Evolutionary conservation across 2,329 filamentous ascomycete species (phyloP), one percentile per base, ranked within the genome.

Genomic region (Talaromyces sp.): DNA sequence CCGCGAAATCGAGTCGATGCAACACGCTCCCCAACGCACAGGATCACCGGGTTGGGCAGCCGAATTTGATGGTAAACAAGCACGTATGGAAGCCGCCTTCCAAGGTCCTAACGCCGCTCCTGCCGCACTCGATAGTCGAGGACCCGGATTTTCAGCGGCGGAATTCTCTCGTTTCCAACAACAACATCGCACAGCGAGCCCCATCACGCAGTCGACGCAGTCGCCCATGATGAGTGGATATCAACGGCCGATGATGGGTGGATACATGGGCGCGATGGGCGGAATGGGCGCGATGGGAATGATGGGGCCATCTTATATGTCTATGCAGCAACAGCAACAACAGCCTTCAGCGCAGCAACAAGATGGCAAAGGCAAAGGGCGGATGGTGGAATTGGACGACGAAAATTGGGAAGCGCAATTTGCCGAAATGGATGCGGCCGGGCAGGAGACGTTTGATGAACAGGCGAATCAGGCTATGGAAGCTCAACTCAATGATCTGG

Each of bases 351-450:
- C 80, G 48, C 76, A 92, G 76, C 91, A 90, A 64, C 59, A 61
- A 16, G 59, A 61, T 18, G 33, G 50, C 35, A 98, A 98, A 75
- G 93, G 90, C 42, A 96, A 96, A 77, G 86, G 81, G 5, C 80
- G 84, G 39, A 85, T 98, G 79, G 88, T 98, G 12, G 95, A 98
- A 79, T 84, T 98, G 25, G 92, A 97, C 73, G 93, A 99, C 69
- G 82, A 89, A 71, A 89, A 96, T 72, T 98, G 95, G 95, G 93
- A 98, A 77, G 91, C 92, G 70, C 92, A 98, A 76, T 99, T 99
- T 76, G 90, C 92, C 63, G 87, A 95, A 76, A 88, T 97, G 73
- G 91, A 93, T 74, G 79, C 79, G 14, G 78, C 78, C 42, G 80
- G 83, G 57, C 76, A 79, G 60, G 80, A 82, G 69, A 80, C 80